Evolutionary conservation across 148 eudicot genomes (phyloP), one percentile per base, ranked within the genome.

Genomic region (Diospyros kaki): DNA sequence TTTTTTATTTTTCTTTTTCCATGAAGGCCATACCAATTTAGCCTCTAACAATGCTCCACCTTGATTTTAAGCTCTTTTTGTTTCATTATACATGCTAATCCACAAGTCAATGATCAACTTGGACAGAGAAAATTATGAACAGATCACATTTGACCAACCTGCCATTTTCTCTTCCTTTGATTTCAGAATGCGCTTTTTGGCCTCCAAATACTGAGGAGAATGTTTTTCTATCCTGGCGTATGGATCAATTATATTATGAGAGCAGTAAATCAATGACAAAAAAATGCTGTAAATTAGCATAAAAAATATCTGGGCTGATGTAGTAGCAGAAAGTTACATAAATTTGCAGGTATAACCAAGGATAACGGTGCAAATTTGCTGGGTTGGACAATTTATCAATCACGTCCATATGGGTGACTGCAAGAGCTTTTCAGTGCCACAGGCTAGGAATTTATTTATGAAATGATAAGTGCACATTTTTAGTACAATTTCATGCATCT

Each of bases 161-260:
- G 77, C 69, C 62, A 66, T 9, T 64, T 83, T 81, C 84, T 11
- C 73, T 83, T 66, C 54, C 76, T 69, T 75, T 70, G 52, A 28
- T 74, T 61, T 71, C 46, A 51, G 51, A 38, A 63, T 50, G 56
- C 73, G 75, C 77, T 54, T 75, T 81, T 61, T 70, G 59, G 68
- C 74, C 80, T 71, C 77, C 86, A 62, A 80, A 42, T 41, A 76
- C 74, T 4, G 77, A 76, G 9, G 81, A 73, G 78, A 80, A 86
- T 45, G 80, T 69, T 61, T 53, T 67, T 73, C 75, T 82, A 74
- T 83, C 87, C 91, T 88, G 83, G 50, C 69, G 72, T 56, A 70
- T 63, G 50, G 61, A 73, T 45, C 52, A 76, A 55, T 54, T 12
- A 75, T 64, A 3, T 5, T 11, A 10, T 1, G 7, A 52, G 45